Base-by-base conservation (phyloP, 345 rosid species). In the Sisymbrium irio region DNA sequence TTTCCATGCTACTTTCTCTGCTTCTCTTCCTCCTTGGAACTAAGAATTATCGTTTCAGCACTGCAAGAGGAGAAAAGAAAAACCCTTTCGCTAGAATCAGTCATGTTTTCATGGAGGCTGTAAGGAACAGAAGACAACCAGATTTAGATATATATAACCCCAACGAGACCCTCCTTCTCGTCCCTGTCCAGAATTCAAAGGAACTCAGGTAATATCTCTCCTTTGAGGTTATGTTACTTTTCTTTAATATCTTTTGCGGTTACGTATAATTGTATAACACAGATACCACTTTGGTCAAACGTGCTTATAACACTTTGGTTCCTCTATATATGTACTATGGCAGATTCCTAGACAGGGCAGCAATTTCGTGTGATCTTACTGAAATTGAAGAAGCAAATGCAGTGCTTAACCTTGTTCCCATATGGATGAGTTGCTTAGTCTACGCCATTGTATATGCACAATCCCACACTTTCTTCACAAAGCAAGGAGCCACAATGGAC, bases 371-470 rank as follows among this genome's bases (percentile, higher is more conserved):
- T 17, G 77, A 78, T 45, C 53, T 78, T 69, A 62, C 46, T 11
- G 85, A 81, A 49, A 71, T 86, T 66, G 88, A 86, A 67, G 86
- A 83, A 71, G 85, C 82, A 39, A 86, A 84, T 79, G 53, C 83
- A 8, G 59, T 75, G 49, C 66, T 82, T 4, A 76, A 82, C 69
- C 79, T 83, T 49, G 62, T 69, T 44, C 90, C 88, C 35, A 80
- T 86, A 60, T 82, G 90, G 88, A 61, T 75, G 41, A 61, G 84
- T 37, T 53, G 82, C 67, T 53, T 86, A 71, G 65, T 72, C 0
- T 84, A 76, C 65, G 84, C 84, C 9, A 69, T 83, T 58, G 85
- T 83, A 30, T 71, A 5, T 47, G 78, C 85, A 56, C 88, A 86
- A 45, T 46, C 84, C 18, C 17, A 80, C 14, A 86, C 88, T 7